Evolutionary conservation across 2,329 filamentous ascomycete species (phyloP).

Genomic region (Elsinoe fawcettii): DNA sequence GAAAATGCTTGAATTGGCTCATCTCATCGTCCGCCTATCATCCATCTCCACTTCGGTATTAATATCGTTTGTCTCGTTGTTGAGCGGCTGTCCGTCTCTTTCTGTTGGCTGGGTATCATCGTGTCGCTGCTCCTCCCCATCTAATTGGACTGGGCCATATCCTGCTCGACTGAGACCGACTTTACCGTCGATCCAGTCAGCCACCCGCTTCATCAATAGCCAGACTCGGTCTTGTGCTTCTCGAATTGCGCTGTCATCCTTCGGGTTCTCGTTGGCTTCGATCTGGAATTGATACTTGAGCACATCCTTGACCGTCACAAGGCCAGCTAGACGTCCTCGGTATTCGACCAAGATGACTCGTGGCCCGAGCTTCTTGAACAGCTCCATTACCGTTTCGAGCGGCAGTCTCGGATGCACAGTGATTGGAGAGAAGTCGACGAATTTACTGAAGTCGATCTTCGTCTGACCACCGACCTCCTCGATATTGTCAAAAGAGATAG

Average conservation of each 20-base stretch:
- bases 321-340: conserved; percentile 69
- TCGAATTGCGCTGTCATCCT: conserved; percentile 48
- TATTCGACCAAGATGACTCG: conserved; percentile 90
- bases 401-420: conserved; percentile 85
- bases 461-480: conserved; percentile 49
- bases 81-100: conserved; percentile 7
- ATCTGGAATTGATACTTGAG: conserved; percentile 96
- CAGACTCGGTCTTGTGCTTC: conserved; percentile 60
- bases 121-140: not conserved
- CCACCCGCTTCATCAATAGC: conserved; percentile 32
- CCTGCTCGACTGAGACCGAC: conserved; percentile 7
- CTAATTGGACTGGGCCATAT: conserved; percentile 12
- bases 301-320: conserved; percentile 95
- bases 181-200: conserved; percentile 23
- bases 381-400: conserved; percentile 94
- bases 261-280: conserved; percentile 71
- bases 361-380: conserved; percentile 96
- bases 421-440: conserved; percentile 81
- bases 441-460: conserved; percentile 72
- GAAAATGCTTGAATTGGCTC: not conserved
- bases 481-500: conserved; percentile 52
- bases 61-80: not conserved
- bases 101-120: not conserved
- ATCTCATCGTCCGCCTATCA: conserved; percentile 26
- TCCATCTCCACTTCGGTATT: conserved; percentile 30